Base-by-base conservation (phyloP, 202 grass and related monocot species). In the Saccharum hybrid region DNA sequence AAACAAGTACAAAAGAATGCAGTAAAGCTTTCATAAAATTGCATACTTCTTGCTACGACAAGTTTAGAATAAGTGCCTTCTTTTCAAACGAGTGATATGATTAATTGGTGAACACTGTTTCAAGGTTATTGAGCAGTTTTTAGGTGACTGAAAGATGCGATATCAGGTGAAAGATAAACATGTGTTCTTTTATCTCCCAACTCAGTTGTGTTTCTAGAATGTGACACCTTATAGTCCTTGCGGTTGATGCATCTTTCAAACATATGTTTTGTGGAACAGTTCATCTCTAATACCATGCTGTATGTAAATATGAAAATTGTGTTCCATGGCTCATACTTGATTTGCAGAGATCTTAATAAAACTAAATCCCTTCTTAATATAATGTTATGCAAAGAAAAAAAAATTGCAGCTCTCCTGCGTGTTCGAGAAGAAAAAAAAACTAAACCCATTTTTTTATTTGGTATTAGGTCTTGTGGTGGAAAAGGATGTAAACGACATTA, bases 401-500 rank as follows among this genome's bases (percentile, higher is more conserved):
- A 23, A 60, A 18, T 21, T 1, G 8, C 8, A 61, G 9, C 57
- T 23, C 57, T 61, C 57, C 8, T 26, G 9, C 1, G 1, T 5
- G 9, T 61, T 61, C 3, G 9, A 61, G 21, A 60, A 60, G 19
- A 10, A 9, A 23, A 60, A 68, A 68, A 31, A 68, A 21, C 75
- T 51, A 49, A 72, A 76, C 2, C 4, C 80, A 22, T 34, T 71
- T 63, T 89, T 75, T 65, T 63, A 79, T 86, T 88, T 77, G 71
- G 43, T 74, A 49, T 74, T 68, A 97, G 94, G 75, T 86, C 49
- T 37, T 97, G 94, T 80, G 68, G 86, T 82, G 92, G 92, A 68
- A 94, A 94, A 77, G 84, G 67, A 37, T 97, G 94, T 68, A 92
- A 84, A 66, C 90, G 60, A 71, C 60, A 60, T 37, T 97, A 78